Percentiles rank a stretch among this genome's conserved stretches.
Evolutionary conservation across 176 grass and related monocot genomes (phyloP).

Genomic region (Paspalum vaginatum): DNA sequence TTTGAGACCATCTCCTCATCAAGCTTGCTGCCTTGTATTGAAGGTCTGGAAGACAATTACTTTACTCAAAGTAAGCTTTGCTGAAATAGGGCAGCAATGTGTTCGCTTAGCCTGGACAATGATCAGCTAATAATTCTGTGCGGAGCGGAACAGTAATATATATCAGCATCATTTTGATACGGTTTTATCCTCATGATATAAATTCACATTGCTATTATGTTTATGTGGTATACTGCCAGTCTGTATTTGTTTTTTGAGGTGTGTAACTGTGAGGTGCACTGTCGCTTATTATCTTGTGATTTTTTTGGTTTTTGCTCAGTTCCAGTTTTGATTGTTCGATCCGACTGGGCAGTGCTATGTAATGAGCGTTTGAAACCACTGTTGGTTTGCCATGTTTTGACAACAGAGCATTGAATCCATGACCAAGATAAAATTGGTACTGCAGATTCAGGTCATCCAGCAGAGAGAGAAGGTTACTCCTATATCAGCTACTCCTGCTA

Average conservation of each 20-base stretch:
- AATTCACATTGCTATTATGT: background rate
- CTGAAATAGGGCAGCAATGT: constrained; percentile 6
- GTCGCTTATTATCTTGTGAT: background rate
- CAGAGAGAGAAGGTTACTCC: background rate
- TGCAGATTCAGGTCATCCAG: background rate
- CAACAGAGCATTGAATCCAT: background rate
- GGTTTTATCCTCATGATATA: background rate
- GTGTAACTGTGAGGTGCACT: background rate
- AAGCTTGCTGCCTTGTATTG: constrained; percentile 5
- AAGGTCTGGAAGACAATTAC: background rate
- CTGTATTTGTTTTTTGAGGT: background rate
- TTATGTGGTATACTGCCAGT: background rate
- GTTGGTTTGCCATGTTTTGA: background rate
- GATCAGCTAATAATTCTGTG: constrained; percentile 7
- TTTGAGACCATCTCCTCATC: constrained; percentile 1
- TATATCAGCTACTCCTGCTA: background rate
- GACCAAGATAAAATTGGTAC: background rate
- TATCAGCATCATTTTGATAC: background rate
- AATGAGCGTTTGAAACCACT: background rate
- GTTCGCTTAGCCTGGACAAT: constrained; percentile 3
- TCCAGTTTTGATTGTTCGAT: background rate
- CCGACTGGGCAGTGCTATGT: background rate
- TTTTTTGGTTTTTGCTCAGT: background rate
- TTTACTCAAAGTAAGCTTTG: constrained; percentile 24
- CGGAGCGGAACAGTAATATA: background rate